Conservation (phyloP, 108 stramenopile species). For the Nitzschia palea region DNA sequence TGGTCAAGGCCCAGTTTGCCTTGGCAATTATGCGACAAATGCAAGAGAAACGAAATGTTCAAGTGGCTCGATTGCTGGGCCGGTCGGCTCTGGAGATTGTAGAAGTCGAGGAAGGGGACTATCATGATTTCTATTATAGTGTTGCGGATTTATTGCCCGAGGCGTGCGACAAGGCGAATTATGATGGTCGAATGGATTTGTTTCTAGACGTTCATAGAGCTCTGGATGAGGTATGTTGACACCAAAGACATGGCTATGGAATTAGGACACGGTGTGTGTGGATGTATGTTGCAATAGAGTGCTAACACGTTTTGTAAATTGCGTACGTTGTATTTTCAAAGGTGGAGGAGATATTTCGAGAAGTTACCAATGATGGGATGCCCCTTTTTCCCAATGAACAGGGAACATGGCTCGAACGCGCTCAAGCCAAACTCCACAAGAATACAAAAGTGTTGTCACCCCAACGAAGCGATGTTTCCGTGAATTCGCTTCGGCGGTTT, state of each 20-base stretch:
- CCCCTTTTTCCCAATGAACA: constrained; percentile 2
- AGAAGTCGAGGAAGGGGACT: constrained; percentile 12
- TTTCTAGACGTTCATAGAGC: constrained; percentile 29
- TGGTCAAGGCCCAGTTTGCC: constrained; percentile 28
- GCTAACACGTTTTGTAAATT: too few species aligned
- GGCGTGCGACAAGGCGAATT: constrained; percentile 14
- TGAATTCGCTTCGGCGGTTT: not conserved
- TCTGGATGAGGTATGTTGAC: constrained; percentile 16
- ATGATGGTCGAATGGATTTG: not conserved
- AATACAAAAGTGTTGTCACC: not conserved
- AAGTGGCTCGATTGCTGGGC: constrained; percentile 24
- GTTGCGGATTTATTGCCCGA: constrained; percentile 21
- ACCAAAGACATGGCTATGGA: too few species aligned
- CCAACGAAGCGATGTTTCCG: not conserved
- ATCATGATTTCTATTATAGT: constrained; percentile 21
- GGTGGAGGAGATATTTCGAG: constrained; percentile 21
- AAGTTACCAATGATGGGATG: not conserved
- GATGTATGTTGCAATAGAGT: too few species aligned
- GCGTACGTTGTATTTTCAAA: too few species aligned
- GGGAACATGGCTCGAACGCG: constrained; percentile 24
- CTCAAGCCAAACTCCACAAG: constrained; percentile 1
- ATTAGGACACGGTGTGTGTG: too few species aligned
- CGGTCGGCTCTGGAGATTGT: constrained; percentile 16
- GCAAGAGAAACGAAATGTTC: constrained; percentile 3
- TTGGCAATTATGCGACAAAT: constrained; percentile 26